A percentile compares a stretch with the other conserved stretches of the same genome.
Conservation (phyloP, 768 basidiomycete genomes). For the Trametes punicea region DNA sequence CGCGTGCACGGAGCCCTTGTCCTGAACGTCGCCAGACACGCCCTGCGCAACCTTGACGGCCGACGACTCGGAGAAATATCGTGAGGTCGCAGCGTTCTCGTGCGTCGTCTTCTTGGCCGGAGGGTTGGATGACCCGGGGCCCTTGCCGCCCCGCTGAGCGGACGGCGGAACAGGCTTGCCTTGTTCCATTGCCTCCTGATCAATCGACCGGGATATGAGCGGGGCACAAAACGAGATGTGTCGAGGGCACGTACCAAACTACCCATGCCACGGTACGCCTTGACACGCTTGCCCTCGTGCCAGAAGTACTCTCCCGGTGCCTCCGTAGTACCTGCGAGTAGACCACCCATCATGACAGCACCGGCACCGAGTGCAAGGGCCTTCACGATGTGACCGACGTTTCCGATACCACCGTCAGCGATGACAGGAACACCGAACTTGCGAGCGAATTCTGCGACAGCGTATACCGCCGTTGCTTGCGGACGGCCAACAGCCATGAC, state of each 20-base stretch:
- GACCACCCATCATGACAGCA: constrained; percentile 98
- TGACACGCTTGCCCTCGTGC: constrained; percentile 98
- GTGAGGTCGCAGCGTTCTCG: constrained; percentile 93
- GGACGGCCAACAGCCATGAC: constrained; percentile 99
- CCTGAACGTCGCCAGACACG: constrained; percentile 94
- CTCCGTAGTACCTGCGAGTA: constrained; percentile 94
- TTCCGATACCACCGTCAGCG: constrained; percentile 93
- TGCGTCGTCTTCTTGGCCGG: constrained; percentile 41
- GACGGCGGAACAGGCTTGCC: constrained; percentile 45
- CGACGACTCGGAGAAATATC: constrained; percentile 93
- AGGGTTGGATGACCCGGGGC: constrained; percentile 15
- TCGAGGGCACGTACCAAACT: constrained; percentile 53
- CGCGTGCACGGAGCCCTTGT: constrained; percentile 92
- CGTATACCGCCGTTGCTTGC: constrained; percentile 97
- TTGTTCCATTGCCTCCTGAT: constrained; percentile 82
- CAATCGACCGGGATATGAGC: background rate
- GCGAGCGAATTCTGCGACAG: constrained; percentile 89
- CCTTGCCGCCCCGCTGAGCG: constrained; percentile 22
- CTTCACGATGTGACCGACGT: constrained; percentile 98
- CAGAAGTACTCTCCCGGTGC: constrained; percentile 99
- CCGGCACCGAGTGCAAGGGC: constrained; percentile 91
- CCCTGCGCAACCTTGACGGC: constrained; percentile 96
- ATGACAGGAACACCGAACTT: constrained; percentile 96
- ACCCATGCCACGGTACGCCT: constrained; percentile 99
- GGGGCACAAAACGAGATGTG: background rate